Percentiles rank a stretch among this genome's conserved stretches.
Conservation (phyloP, 345 rosid genomes). For the Trapa incisa region DNA sequence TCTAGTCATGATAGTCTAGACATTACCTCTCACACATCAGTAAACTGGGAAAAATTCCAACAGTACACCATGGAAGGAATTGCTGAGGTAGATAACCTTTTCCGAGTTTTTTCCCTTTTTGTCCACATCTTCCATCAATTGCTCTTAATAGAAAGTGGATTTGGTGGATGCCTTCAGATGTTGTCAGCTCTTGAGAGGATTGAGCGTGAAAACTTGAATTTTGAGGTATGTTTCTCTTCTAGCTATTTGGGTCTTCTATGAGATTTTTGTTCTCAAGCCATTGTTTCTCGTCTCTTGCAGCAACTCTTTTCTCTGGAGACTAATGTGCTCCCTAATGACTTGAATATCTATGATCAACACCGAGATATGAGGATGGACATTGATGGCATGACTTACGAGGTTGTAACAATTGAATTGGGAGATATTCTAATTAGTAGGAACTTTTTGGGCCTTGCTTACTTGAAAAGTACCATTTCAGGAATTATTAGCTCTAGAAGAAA, state of each 20-base stretch:
- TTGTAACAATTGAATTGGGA: conserved; percentile 14
- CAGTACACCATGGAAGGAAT: conserved; percentile 66
- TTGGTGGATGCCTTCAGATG: conserved; percentile 30
- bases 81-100: conserved; percentile 57
- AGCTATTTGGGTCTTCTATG: not conserved
- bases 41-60: conserved; percentile 32
- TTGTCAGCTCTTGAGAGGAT: conserved; percentile 79
- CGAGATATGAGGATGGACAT: conserved; percentile 95
- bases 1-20: conserved; percentile 48
- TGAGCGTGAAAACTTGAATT: conserved; percentile 65
- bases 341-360: conserved; percentile 70
- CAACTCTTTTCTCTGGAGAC: conserved; percentile 79
- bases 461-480: conserved; percentile 31
- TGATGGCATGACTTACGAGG: conserved; percentile 97
- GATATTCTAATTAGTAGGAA: not conserved
- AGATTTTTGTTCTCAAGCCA: not conserved
- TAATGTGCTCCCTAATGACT: conserved; percentile 53
- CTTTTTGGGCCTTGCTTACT: not conserved
- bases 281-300: conserved; percentile 30
- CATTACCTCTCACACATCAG: not conserved
- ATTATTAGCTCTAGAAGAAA: conserved; percentile 85
- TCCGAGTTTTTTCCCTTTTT: not conserved
- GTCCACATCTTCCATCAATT: too few species aligned
- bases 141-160: not conserved
- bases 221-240: conserved; percentile 47